phyloP scores from a whole-genome alignment of 2,329 filamentous ascomycete genomes.

The Exserohilum turcica region DNA sequence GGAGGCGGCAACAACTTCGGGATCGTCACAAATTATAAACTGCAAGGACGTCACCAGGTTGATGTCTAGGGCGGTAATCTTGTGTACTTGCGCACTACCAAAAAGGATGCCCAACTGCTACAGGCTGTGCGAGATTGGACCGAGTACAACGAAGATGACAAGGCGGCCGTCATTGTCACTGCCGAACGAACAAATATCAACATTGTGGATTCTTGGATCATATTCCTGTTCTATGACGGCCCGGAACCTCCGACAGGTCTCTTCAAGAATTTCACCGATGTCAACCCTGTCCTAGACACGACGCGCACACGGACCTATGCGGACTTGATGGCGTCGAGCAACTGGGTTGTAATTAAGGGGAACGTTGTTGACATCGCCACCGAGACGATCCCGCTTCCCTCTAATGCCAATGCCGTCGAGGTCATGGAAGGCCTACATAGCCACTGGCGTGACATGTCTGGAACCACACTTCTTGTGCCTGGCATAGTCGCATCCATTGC shows the following conservation, averaged over 20 bases:
- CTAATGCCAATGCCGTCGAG: conserved; percentile 23
- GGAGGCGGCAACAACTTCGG: conserved; percentile 50
- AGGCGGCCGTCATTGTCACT: conserved; percentile 41
- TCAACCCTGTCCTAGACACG: conserved; percentile 52
- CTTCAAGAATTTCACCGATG: conserved; percentile 62
- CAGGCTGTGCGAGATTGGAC: conserved; percentile 61
- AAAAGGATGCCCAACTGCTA: conserved; percentile 51
- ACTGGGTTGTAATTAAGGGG: conserved; percentile 47
- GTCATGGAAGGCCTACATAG: conserved; percentile 38
- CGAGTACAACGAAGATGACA: conserved; percentile 55
- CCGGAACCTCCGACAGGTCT: conserved; percentile 55
- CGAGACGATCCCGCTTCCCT: conserved; percentile 41
- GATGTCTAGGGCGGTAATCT: conserved; percentile 56
- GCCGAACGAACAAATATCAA: conserved; percentile 36
- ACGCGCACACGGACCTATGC: conserved; percentile 56
- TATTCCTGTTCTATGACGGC: conserved; percentile 42
- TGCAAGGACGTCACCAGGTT: conserved; percentile 31
- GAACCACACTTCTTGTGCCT: conserved; percentile 30
- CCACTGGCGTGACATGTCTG: conserved; percentile 39
- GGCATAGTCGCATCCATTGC: conserved; percentile 43
- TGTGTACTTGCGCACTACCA: conserved; percentile 47
- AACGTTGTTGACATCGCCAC: conserved; percentile 43
- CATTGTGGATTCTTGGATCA: conserved; percentile 38
- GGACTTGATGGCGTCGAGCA: conserved; percentile 54
- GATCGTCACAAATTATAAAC: conserved; percentile 42